Evolutionary conservation across 2,329 filamentous ascomycete species (phyloP).

Genomic region (Cadophora luteo-olivacea): DNA sequence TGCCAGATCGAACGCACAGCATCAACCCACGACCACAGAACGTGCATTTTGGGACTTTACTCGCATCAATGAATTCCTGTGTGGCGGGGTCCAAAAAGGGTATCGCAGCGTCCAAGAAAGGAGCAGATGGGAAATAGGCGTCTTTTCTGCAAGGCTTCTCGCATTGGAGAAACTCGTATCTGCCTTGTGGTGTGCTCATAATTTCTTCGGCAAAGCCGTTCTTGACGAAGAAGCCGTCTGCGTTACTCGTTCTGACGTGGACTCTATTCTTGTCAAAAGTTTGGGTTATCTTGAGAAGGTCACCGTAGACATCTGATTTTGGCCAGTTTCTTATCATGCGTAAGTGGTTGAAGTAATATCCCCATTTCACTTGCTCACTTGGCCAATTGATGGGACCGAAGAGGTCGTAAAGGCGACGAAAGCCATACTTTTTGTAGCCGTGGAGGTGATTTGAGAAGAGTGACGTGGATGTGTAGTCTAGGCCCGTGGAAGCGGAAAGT

Average conservation of each 20-base stretch:
- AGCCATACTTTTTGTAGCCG: slow-evolving; percentile 9
- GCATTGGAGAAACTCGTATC: slow-evolving; percentile 9
- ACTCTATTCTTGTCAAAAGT: not conserved
- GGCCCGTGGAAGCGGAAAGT: slow-evolving; percentile 14
- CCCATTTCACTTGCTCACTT: slow-evolving; percentile 13
- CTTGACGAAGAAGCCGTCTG: slow-evolving; percentile 19
- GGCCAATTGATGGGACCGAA: slow-evolving; percentile 11
- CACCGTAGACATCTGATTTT: not conserved
- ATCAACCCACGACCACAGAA: slow-evolving; percentile 10
- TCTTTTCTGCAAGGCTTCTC: slow-evolving; percentile 3
- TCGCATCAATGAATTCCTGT: slow-evolving; percentile 2
- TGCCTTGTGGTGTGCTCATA: slow-evolving; percentile 11
- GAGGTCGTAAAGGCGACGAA: slow-evolving; percentile 16
- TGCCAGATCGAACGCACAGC: slow-evolving; percentile 1
- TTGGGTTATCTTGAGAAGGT: not conserved
- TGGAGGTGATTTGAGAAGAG: slow-evolving; percentile 2
- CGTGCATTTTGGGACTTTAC: slow-evolving; percentile 4
- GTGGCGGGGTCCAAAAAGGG: slow-evolving; percentile 11
- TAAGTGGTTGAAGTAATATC: slow-evolving; percentile 19
- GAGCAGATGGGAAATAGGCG: slow-evolving; percentile 3
- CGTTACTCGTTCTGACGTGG: slow-evolving; percentile 15
- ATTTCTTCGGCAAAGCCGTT: not conserved
- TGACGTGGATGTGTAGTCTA: slow-evolving; percentile 18
- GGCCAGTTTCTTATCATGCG: slow-evolving; percentile 16
- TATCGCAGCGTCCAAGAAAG: slow-evolving; percentile 7